A percentile compares a stretch with the other conserved stretches of the same genome.
Conservation (phyloP, 1,284 basidiomycete genomes). For the Pseudomicrostroma phylloplanum region DNA sequence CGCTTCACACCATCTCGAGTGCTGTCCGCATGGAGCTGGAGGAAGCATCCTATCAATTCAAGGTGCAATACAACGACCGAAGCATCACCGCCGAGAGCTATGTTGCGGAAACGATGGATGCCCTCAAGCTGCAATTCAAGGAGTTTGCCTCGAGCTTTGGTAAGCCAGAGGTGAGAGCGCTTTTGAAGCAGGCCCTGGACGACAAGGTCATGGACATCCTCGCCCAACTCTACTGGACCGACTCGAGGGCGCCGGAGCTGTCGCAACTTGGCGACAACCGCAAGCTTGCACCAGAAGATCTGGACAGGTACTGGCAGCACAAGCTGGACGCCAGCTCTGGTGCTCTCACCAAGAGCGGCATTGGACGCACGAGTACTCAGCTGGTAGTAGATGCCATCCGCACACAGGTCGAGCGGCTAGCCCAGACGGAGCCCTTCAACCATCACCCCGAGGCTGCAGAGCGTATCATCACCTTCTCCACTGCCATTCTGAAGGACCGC, state of each 20-base stretch:
- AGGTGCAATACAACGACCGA: constrained; percentile 98
- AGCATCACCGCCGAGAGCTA: constrained; percentile 91
- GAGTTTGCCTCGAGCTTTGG: constrained; percentile 77
- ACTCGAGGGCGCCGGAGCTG: constrained; percentile 74
- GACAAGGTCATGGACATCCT: constrained; percentile 94
- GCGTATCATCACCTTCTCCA: constrained; percentile 81
- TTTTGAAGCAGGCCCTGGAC: constrained; percentile 85
- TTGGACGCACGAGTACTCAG: constrained; percentile 87
- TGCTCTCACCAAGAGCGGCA: constrained; percentile 87
- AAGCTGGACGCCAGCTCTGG: constrained; percentile 88
- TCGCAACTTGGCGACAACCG: constrained; percentile 65
- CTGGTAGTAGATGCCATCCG: constrained; percentile 93
- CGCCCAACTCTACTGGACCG: constrained; percentile 94
- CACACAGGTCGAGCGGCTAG: constrained; percentile 76
- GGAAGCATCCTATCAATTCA: constrained; percentile 96
- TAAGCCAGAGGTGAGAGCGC: constrained; percentile 77
- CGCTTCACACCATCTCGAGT: constrained; percentile 88
- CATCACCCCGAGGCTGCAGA: constrained; percentile 81
- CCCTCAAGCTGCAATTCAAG: constrained; percentile 83
- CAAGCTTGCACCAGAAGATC: constrained; percentile 62
- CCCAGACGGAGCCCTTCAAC: constrained; percentile 78
- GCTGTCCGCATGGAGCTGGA: constrained; percentile 94
- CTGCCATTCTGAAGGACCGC: constrained; percentile 82
- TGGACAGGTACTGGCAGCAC: constrained; percentile 90
- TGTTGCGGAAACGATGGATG: constrained; percentile 91